Percentiles rank a stretch among this genome's conserved stretches.
Conservation (phyloP, 495 filamentous ascomycete species). For the Cryomyces minteri region DNA sequence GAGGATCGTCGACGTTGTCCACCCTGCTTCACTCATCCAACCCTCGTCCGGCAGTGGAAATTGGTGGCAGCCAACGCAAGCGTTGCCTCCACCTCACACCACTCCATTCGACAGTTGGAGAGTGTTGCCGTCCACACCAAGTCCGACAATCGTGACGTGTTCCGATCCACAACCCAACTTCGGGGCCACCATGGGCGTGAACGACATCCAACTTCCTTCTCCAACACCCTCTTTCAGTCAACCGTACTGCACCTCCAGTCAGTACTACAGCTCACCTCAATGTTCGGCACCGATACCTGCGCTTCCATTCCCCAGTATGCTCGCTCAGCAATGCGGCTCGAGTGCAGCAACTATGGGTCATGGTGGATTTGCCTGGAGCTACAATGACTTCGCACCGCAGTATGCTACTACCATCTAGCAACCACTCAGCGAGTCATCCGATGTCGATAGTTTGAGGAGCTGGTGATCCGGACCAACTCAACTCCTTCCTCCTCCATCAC, state of each 20-base stretch:
- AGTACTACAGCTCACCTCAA: slow-evolving; percentile 50
- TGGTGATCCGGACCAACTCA: slow-evolving; percentile 7
- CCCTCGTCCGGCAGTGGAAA: slow-evolving; percentile 61
- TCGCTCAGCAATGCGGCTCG: slow-evolving; percentile 64
- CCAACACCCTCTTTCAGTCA: slow-evolving; percentile 64
- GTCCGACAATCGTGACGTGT: slow-evolving; percentile 53
- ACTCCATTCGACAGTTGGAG: slow-evolving; percentile 83
- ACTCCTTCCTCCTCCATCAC: slow-evolving; percentile 6
- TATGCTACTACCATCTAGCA: slow-evolving; percentile 39
- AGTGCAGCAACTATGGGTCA: slow-evolving; percentile 47
- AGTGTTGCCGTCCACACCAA: slow-evolving; percentile 62
- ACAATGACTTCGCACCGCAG: slow-evolving; percentile 36
- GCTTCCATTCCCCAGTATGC: slow-evolving; percentile 78
- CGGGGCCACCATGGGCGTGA: slow-evolving; percentile 65
- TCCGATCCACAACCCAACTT: slow-evolving; percentile 51
- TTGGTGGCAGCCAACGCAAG: slow-evolving; percentile 56
- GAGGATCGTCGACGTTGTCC: slow-evolving; percentile 78
- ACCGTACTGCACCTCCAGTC: slow-evolving; percentile 45
- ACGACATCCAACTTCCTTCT: slow-evolving; percentile 51
- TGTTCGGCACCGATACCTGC: slow-evolving; percentile 38
- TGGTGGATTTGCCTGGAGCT: slow-evolving; percentile 60
- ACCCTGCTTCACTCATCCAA: slow-evolving; percentile 63
- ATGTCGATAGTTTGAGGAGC: slow-evolving; percentile 9
- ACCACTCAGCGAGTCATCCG: slow-evolving; percentile 3
- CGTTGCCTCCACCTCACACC: slow-evolving; percentile 31